phyloP scores from a whole-genome alignment of 495 filamentous ascomycete species.

The Podospora australis region DNA sequence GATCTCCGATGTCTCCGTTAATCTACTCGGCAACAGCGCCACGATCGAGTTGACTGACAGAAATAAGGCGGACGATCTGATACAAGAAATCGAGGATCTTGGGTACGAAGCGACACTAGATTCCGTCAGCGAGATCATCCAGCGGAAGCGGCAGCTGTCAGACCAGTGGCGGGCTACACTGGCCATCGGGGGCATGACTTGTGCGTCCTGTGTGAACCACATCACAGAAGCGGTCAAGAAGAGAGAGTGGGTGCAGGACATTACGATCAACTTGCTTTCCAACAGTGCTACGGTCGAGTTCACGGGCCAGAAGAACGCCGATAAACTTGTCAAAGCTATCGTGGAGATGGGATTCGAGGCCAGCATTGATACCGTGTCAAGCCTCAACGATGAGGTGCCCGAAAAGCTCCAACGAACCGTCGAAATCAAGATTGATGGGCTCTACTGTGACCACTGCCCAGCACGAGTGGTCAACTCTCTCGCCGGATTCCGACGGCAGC shows the following conservation, averaged over 20 bases:
- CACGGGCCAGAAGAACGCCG: slow-evolving; percentile 40
- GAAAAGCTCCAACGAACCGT: slow-evolving; percentile 47
- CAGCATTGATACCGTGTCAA: slow-evolving; percentile 46
- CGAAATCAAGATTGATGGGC: slow-evolving; percentile 66
- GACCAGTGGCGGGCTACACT: slow-evolving; percentile 51
- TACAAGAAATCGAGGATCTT: slow-evolving; percentile 69
- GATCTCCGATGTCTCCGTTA: slow-evolving; percentile 57
- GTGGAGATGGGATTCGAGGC: slow-evolving; percentile 79
- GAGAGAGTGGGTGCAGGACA: slow-evolving; percentile 54
- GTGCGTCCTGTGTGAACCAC: slow-evolving; percentile 61
- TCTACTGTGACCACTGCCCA: slow-evolving; percentile 85
- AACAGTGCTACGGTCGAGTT: slow-evolving; percentile 67
- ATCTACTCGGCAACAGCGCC: slow-evolving; percentile 66
- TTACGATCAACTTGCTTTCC: slow-evolving; percentile 63
- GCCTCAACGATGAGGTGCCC: slow-evolving; percentile 16
- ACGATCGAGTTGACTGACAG: slow-evolving; percentile 55
- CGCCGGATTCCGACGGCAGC: slow-evolving; percentile 28
- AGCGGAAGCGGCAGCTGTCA: slow-evolving; percentile 20
- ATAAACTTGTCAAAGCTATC: slow-evolving; percentile 60
- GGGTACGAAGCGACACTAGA: slow-evolving; percentile 71
- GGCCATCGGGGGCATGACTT: slow-evolving; percentile 80
- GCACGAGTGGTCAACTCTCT: slow-evolving; percentile 46
- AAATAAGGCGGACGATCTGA: slow-evolving; percentile 46
- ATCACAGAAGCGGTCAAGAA: slow-evolving; percentile 60
- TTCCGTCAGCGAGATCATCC: slow-evolving; percentile 30